phyloP scores from a whole-genome alignment of 2,329 filamentous ascomycete genomes.

The Atkinsonella texensis region DNA sequence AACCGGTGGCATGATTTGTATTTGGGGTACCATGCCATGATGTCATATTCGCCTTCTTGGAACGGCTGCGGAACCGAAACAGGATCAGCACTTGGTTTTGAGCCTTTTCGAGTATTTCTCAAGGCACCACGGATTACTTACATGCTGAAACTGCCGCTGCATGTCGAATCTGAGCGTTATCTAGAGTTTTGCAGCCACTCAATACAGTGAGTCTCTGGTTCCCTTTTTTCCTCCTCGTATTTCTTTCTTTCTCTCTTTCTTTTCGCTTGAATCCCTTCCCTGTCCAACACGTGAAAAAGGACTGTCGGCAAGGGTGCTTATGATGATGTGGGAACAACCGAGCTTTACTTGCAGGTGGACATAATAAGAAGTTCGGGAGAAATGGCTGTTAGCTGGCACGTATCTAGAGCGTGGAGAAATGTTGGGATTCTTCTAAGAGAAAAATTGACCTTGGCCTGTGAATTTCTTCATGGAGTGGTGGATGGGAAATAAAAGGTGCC shows the following conservation, averaged over 20 bases:
- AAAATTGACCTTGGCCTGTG: background rate
- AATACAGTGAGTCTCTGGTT: background rate
- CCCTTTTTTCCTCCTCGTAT: background rate
- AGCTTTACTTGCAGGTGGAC: too few species aligned
- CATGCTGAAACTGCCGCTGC: slow-evolving; percentile 11
- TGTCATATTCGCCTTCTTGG: slow-evolving; percentile 50
- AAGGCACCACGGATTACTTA: slow-evolving; percentile 4
- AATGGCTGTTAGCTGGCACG: too few species aligned
- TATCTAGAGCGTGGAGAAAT: too few species aligned
- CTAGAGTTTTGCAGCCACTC: background rate
- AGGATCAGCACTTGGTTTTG: background rate
- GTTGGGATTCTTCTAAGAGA: too few species aligned
- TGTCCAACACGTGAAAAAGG: too few species aligned
- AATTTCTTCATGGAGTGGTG: background rate
- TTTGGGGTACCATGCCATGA: slow-evolving; percentile 86
- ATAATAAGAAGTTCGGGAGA: too few species aligned
- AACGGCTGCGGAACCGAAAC: slow-evolving; percentile 21
- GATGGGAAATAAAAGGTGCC: too few species aligned
- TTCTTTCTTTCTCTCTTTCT: background rate
- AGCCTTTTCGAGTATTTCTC: background rate
- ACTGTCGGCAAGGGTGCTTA: too few species aligned
- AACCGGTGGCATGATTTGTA: slow-evolving; percentile 84
- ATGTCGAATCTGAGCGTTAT: slow-evolving; percentile 4
- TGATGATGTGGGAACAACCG: too few species aligned
- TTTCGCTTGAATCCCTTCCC: too few species aligned